Evolutionary conservation across 768 basidiomycete genomes (phyloP), one percentile per base, ranked within the genome.

Genomic region (Leccinellum luteum): DNA sequence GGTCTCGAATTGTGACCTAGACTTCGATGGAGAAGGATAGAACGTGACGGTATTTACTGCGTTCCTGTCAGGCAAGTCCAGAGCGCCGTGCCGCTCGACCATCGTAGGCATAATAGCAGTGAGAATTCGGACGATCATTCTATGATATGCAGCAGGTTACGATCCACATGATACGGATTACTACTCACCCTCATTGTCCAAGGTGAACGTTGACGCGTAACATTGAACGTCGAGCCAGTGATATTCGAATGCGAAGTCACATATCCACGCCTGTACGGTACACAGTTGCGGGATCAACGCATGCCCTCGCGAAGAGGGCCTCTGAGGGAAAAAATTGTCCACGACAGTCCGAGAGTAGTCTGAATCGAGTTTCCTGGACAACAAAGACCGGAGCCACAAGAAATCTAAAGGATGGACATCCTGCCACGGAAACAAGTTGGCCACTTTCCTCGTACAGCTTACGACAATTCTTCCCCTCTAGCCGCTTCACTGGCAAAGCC

Each of bases 51-150:
- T 80, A 60, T 78, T 82, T 58, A 74, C 75, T 1, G 81, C 72
- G 9, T 64, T 62, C n/a, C 56, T 48, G 51, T 21, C 44, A 1
- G 76, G 59, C 81, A 83, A 2, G 75, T 76, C 73, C 71, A 79
- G 34, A 82, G 62, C 5, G 81, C 79, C 2, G 75, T 77, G 1
- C 75, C 77, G 48, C 73, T 75, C 47, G 69, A 63, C 59, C n/a
- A n/a, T 83, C 80, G 60, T 83, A 83, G 4, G 82, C 77, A 53
- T 81, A 83, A 6, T 74, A n/a, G n/a, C n/a, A 80, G 54, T 83
- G 81, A 21, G 80, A 68, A 62, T 78, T 75, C 44, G 77, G 77
- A 67, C 74, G 79, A 59, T 73, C 76, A 50, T 43, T 57, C 69
- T 79, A 75, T 79, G 70, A 49, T 35, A 44, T 6, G 5, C 12